Percentiles rank a stretch among this genome's conserved stretches.
Evolutionary conservation across 2,329 filamentous ascomycete species (phyloP).

Genomic region (Thelonectria discophora): DNA sequence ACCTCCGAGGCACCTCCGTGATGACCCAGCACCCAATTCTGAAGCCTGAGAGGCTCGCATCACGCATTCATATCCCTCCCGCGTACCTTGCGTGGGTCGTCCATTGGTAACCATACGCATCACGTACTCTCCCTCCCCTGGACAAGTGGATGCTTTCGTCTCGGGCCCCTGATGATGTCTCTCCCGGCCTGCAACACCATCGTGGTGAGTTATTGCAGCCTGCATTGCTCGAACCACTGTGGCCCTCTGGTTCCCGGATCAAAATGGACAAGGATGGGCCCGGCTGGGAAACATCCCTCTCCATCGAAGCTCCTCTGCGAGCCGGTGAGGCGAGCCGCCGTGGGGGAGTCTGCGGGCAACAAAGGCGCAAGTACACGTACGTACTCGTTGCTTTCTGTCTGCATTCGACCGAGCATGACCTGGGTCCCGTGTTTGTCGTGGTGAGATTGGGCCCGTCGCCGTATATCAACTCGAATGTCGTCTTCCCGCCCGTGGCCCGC

Average conservation of each 20-base stretch:
- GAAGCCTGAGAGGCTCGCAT: constrained; percentile 13
- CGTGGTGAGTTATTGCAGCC: constrained; percentile 8
- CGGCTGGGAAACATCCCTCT: constrained; percentile 3
- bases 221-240: constrained; percentile 24
- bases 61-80: constrained; percentile 4
- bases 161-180: constrained; percentile 21
- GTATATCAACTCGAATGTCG: constrained; percentile 27
- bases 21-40: constrained; percentile 4
- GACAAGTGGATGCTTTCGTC: constrained; percentile 4
- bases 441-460: constrained; percentile 12
- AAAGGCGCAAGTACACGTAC: constrained; percentile 12
- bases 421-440: constrained; percentile 8
- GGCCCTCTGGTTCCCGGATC: constrained; percentile 13
- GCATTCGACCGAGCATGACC: constrained; percentile 9
- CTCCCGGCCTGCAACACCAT: constrained; percentile 7
- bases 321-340: constrained; percentile 1
- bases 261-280: constrained; percentile 24
- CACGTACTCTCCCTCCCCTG: constrained; percentile 13
- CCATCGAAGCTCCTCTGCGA: constrained; percentile 5
- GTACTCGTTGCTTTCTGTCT: constrained; percentile 7
- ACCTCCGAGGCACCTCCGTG: constrained; percentile 23
- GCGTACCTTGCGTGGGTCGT: constrained; percentile 18
- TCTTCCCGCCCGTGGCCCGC: constrained; percentile 13
- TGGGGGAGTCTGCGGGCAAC: constrained; percentile 9
- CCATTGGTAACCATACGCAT: constrained; percentile 9